Evolutionary conservation across 2,329 filamentous ascomycete species (phyloP).

Genomic region (Beauveria sp.): DNA sequence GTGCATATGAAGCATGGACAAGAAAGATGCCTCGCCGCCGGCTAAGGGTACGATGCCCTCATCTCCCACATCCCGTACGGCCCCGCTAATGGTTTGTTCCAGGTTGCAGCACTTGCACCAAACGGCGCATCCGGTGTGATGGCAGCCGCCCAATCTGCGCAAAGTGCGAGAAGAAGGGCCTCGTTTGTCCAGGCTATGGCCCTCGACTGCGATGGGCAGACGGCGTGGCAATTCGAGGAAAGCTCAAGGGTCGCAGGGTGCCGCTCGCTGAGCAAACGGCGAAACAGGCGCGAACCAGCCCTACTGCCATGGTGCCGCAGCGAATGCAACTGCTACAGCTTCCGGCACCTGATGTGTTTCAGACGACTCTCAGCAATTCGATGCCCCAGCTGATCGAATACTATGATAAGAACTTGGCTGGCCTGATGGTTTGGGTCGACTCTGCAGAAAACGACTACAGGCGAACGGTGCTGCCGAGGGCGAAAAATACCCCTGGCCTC

Average conservation of each 20-base stretch:
- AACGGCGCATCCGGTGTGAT: slow-evolving; percentile 24
- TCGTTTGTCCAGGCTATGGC: slow-evolving; percentile 21
- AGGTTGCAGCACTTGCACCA: slow-evolving; percentile 21
- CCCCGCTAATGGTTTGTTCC: not conserved
- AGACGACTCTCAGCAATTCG: slow-evolving; percentile 12
- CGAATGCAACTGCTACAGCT: not conserved
- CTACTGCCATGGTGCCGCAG: not conserved
- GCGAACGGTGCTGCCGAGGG: slow-evolving; percentile 19
- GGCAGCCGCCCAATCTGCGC: slow-evolving; percentile 18
- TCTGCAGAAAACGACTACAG: slow-evolving; percentile 23
- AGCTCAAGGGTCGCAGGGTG: slow-evolving; percentile 16
- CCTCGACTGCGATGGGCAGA: slow-evolving; percentile 21
- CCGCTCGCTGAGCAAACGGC: slow-evolving; percentile 10
- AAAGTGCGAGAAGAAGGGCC: slow-evolving; percentile 23
- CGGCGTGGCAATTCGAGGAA: slow-evolving; percentile 21
- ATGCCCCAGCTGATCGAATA: slow-evolving; percentile 20
- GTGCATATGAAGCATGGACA: not conserved
- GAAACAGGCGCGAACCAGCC: not conserved
- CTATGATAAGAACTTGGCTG: slow-evolving; percentile 22
- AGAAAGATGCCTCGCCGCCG: not conserved
- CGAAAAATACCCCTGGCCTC: slow-evolving; percentile 19
- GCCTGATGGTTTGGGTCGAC: slow-evolving; percentile 25
- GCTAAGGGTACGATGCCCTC: slow-evolving; percentile 1
- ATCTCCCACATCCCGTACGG: not conserved
- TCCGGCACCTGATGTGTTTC: not conserved